These are phyloP conservation scores for Lipomyces sp. DNA, from an alignment of 805 yeast species.

Conservation along the genomic window DNA sequence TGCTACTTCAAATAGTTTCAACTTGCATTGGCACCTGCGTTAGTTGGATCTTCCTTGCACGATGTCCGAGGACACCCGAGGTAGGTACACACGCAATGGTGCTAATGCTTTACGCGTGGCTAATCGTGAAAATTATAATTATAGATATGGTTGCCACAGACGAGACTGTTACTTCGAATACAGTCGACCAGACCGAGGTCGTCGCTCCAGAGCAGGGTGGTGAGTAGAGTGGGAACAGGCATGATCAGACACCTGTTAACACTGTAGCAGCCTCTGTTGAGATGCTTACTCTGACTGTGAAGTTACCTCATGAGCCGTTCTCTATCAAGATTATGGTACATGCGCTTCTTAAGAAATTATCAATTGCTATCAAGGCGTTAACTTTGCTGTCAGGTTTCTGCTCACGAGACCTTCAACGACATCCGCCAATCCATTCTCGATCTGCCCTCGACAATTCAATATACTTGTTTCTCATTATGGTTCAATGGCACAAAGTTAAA, in stretches of 20 bases:
- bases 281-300: conserved; percentile 35
- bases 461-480: conserved; percentile 62
- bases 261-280: conserved; percentile 7
- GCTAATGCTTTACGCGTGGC: background rate
- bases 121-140: background rate
- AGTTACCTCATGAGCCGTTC: conserved; percentile 37
- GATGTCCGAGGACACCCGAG: background rate
- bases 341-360: background rate
- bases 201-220: background rate
- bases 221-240: background rate
- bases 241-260: background rate
- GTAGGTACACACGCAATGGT: background rate
- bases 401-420: conserved; percentile 59
- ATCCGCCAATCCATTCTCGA: conserved; percentile 62
- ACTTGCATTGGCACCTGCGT: background rate
- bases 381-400: conserved; percentile 34
- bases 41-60: background rate
- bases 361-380: background rate
- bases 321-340: conserved; percentile 38
- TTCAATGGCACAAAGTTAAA: conserved; percentile 49
- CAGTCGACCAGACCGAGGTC: background rate
- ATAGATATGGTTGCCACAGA: background rate
- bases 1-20: background rate
- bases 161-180: background rate
- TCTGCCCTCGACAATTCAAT: conserved; percentile 61